Conservation (phyloP, 495 filamentous ascomycete species). For the Bathelium albidoporum region DNA sequence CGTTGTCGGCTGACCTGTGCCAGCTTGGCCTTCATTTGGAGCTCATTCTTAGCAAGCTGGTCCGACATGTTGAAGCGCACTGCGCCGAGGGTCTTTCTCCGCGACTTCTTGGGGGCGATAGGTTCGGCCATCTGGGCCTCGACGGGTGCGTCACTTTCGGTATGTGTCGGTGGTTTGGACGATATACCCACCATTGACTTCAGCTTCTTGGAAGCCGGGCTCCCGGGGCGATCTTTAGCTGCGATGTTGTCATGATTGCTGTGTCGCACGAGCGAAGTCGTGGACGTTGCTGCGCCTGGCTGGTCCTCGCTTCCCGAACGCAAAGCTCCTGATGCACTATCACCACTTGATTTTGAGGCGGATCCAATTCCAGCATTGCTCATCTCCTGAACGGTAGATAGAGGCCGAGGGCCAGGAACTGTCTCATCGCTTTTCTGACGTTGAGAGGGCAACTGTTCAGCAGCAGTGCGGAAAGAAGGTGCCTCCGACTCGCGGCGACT, state of each 20-base stretch:
- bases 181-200: not conserved
- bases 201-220: not conserved
- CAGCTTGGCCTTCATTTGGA: conserved; percentile 25
- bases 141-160: conserved; percentile 21
- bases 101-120: not conserved
- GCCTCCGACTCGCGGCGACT: not conserved
- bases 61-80: conserved; percentile 40
- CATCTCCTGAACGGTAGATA: not conserved
- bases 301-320: not conserved
- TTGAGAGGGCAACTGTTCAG: not conserved
- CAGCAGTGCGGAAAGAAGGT: not conserved
- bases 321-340: not conserved
- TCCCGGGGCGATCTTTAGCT: not conserved
- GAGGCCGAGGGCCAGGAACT: not conserved
- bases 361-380: not conserved
- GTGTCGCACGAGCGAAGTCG: not conserved
- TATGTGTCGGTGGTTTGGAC: not conserved
- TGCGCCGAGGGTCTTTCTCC: conserved; percentile 8
- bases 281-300: not conserved
- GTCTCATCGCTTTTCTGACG: not conserved
- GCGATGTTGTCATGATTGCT: not conserved
- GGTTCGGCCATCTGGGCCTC: not conserved
- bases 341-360: not conserved
- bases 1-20: conserved; percentile 13
- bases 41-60: conserved; percentile 33